Percentiles rank a stretch among this genome's conserved stretches.
Conservation (phyloP, 2,329 filamentous ascomycete species). For the Tolypocladium tropicale region DNA sequence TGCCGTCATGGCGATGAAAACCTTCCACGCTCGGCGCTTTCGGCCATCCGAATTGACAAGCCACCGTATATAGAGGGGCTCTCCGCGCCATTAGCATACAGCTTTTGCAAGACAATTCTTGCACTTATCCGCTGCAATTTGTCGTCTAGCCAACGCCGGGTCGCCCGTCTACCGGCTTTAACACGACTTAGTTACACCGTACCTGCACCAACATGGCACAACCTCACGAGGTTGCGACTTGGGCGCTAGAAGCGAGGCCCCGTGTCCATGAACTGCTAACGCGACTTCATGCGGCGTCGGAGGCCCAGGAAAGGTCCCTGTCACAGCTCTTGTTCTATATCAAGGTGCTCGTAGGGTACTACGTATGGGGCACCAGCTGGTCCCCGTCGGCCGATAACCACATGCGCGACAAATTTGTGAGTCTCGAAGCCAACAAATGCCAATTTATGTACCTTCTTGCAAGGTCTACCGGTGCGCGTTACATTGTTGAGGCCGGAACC, state of each 20-base stretch:
- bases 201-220: neutral
- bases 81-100: neutral
- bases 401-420: constrained; percentile 47
- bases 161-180: neutral
- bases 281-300: constrained; percentile 16
- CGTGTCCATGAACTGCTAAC: constrained; percentile 15
- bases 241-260: constrained; percentile 12
- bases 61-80: neutral
- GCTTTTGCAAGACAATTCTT: neutral
- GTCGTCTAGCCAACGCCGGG: neutral
- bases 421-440: constrained; percentile 48
- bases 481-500: constrained; percentile 50
- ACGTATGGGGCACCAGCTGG: constrained; percentile 13
- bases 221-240: constrained; percentile 4
- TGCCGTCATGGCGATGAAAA: no score
- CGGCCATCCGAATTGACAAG: neutral
- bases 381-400: constrained; percentile 18
- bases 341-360: constrained; percentile 10
- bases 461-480: constrained; percentile 34
- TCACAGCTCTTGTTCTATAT: constrained; percentile 17
- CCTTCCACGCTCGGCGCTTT: neutral
- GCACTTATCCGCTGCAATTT: no score
- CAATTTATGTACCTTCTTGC: constrained; percentile 44
- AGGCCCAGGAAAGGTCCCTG: constrained; percentile 13
- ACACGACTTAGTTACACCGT: neutral